phyloP scores from a whole-genome alignment of 306 rosid species.

The Begonia peltatifolia region DNA sequence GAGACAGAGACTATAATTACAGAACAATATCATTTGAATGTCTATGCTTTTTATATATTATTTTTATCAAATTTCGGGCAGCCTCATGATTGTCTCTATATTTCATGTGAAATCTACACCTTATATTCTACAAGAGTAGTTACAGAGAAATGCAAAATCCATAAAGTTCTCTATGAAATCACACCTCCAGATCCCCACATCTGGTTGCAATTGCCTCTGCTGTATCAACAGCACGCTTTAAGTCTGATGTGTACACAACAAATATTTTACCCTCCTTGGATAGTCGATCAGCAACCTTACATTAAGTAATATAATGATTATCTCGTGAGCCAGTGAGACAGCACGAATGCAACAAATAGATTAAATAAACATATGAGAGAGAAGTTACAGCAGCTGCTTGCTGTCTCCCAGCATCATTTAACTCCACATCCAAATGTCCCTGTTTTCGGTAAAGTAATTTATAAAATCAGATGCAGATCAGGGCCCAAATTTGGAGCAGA shows the following conservation, averaged over 20 bases:
- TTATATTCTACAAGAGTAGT: background rate
- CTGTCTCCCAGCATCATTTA: constrained; percentile 81
- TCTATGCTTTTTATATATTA: too few relatives aligned
- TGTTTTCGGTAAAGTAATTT: constrained; percentile 17
- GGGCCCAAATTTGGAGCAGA: constrained; percentile 1
- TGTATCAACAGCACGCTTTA: constrained; percentile 77
- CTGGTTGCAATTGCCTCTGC: constrained; percentile 65
- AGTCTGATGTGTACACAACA: constrained; percentile 69
- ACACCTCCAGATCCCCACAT: constrained; percentile 69
- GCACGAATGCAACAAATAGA: too few relatives aligned
- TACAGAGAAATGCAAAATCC: background rate
- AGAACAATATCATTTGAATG: too few relatives aligned
- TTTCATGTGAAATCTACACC: too few relatives aligned
- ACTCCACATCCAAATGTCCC: constrained; percentile 83
- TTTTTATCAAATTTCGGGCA: too few relatives aligned
- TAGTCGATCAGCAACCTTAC: constrained; percentile 72
- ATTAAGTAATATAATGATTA: constrained; percentile 6
- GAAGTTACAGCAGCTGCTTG: constrained; percentile 76
- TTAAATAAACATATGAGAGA: background rate
- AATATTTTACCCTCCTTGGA: constrained; percentile 58
- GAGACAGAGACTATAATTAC: too few relatives aligned
- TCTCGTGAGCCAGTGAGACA: too few relatives aligned
- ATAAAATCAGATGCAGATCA: constrained; percentile 1
- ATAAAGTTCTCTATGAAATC: constrained; percentile 5
- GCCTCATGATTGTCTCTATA: too few relatives aligned